A percentile compares a stretch with the other conserved stretches of the same genome.
These are phyloP conservation scores for Ophiostoma himal-ulmi DNA, from an alignment of 2,329 filamentous ascomycete genomes.

Conservation along the genomic window DNA sequence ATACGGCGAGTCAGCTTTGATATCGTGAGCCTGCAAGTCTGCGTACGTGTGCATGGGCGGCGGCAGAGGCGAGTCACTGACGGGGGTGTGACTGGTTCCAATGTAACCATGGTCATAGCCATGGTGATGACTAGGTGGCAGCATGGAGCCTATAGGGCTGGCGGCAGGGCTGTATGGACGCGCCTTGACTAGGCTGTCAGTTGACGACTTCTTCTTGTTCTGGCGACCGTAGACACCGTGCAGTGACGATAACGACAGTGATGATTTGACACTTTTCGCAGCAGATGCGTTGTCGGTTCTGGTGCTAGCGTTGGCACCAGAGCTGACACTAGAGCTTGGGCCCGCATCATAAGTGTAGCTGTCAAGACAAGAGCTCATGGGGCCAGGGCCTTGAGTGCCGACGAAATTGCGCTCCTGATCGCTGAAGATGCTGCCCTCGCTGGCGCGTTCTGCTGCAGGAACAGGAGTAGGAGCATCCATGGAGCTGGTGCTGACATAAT, in stretches of 20 bases:
- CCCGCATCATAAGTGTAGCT: constrained; percentile 20
- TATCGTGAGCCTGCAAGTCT: not conserved
- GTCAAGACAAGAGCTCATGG: constrained; percentile 9
- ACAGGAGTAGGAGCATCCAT: not conserved
- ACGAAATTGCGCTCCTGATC: constrained; percentile 18
- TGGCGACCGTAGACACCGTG: constrained; percentile 5
- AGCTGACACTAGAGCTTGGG: not conserved
- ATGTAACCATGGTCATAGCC: not conserved
- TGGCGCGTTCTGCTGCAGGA: not conserved
- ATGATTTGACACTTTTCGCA: not conserved
- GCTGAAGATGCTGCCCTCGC: constrained; percentile 16
- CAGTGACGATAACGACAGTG: not conserved
- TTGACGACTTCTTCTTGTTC: constrained; percentile 11
- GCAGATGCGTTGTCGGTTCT: not conserved
- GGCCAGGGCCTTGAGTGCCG: constrained; percentile 15
- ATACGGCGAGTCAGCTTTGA: not conserved
- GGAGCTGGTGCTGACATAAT: not conserved
- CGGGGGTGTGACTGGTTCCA: not conserved
- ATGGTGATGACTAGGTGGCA: not conserved
- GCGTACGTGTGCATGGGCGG: not conserved
- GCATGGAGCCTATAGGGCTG: constrained; percentile 1
- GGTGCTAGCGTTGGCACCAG: not conserved
- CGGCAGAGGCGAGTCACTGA: constrained; percentile 1
- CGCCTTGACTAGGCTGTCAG: constrained; percentile 3
- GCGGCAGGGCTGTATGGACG: constrained; percentile 16